Evolutionary conservation across 805 yeast species (phyloP).

Genomic region (Citeromyces matritensis): DNA sequence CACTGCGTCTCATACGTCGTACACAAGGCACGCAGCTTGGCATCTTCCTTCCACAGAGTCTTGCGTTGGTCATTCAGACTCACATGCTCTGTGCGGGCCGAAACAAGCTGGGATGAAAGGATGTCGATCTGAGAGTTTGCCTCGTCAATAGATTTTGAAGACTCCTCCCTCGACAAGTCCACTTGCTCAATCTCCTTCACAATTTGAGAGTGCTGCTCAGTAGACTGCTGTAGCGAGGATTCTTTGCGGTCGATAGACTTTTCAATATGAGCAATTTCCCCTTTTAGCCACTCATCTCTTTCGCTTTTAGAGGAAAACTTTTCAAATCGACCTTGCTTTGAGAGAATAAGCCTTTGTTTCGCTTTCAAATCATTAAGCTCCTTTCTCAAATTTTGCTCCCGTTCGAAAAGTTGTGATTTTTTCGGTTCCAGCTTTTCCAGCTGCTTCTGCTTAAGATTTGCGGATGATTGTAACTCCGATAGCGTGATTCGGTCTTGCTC

Average conservation of each 20-base stretch:
- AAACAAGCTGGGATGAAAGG: slow-evolving; percentile 12
- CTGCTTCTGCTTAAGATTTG: slow-evolving; percentile 20
- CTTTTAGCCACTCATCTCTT: slow-evolving; percentile 52
- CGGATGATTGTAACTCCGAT: slow-evolving; percentile 10
- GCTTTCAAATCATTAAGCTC: slow-evolving; percentile 25
- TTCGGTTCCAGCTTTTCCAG: slow-evolving; percentile 23
- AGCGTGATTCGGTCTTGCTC: slow-evolving; percentile 10
- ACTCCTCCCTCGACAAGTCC: slow-evolving; percentile 1
- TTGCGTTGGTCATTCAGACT: slow-evolving; percentile 53
- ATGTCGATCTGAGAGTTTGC: slow-evolving; percentile 14
- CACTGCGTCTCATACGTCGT: slow-evolving; percentile 43
- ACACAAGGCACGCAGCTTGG: slow-evolving; percentile 38
- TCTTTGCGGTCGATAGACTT: slow-evolving; percentile 6
- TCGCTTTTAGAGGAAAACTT: slow-evolving; percentile 39
- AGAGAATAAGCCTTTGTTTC: slow-evolving; percentile 42
- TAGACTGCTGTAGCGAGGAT: slow-evolving; percentile 2
- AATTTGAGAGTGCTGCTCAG: slow-evolving; percentile 7
- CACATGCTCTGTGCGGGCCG: slow-evolving; percentile 22
- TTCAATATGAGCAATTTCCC: slow-evolving; percentile 26
- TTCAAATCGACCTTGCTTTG: slow-evolving; percentile 58
- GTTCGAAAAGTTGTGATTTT: slow-evolving; percentile 18
- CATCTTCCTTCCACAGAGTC: slow-evolving; percentile 65
- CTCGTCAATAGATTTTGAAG: not conserved
- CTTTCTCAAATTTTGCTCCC: slow-evolving; percentile 24
- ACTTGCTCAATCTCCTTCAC: slow-evolving; percentile 16